Conservation (phyloP, 2,329 filamentous ascomycete species). For the Talaromyces albobiverticillius region DNA sequence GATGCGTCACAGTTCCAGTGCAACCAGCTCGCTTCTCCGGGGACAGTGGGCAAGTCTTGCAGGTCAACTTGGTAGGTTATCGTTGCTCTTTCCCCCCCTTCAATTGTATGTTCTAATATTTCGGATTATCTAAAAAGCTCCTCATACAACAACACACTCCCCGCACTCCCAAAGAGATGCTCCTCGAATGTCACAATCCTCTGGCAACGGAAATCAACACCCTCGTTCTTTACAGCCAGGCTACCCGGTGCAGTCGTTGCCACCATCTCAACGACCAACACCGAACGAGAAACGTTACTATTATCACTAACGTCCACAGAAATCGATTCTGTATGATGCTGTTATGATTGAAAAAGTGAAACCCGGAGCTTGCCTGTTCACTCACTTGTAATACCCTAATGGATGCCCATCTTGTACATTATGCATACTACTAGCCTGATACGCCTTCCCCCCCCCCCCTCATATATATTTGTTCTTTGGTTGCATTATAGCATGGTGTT, state of each 20-base stretch:
- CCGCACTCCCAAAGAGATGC: neutral
- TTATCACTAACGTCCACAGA: too few relatives aligned
- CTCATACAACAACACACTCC: neutral
- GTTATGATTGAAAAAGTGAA: neutral
- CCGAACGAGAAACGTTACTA: too few relatives aligned
- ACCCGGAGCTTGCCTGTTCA: neutral
- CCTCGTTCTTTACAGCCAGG: neutral
- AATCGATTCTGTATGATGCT: neutral
- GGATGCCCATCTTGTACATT: neutral
- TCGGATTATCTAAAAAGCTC: neutral
- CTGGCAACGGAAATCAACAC: neutral
- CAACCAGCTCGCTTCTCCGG: conserved; percentile 4
- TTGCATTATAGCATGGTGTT: too few relatives aligned
- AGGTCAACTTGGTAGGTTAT: conserved; percentile 19
- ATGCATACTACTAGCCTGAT: too few relatives aligned
- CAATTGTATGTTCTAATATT: neutral
- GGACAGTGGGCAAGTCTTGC: conserved; percentile 26
- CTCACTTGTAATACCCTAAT: neutral
- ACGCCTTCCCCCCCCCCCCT: too few relatives aligned
- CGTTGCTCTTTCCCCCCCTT: neutral
- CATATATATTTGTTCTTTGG: too few relatives aligned
- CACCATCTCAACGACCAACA: neutral
- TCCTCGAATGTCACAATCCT: neutral
- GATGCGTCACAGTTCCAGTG: neutral
- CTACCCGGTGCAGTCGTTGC: neutral